Evolutionary conservation across 768 basidiomycete species (phyloP).

Genomic region (Leccinum imitatum): DNA sequence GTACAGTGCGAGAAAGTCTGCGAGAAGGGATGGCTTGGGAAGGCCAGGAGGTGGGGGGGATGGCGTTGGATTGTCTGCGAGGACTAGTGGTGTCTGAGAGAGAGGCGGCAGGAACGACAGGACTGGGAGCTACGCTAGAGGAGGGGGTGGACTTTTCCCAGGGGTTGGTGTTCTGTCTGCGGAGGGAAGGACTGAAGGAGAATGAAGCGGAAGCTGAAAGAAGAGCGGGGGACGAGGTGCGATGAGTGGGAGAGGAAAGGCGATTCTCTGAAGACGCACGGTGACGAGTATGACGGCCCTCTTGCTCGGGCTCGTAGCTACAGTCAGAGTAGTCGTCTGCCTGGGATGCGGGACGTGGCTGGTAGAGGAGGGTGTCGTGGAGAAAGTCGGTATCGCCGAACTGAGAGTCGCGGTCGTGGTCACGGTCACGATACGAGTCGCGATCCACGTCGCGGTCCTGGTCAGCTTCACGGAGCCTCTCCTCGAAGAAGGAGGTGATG

Average conservation of each 20-base stretch:
- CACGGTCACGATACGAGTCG: constrained; percentile 48
- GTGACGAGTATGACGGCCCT: constrained; percentile 66
- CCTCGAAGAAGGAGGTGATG: constrained; percentile 94
- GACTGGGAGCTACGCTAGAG: constrained; percentile 58
- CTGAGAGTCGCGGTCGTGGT: constrained; percentile 59
- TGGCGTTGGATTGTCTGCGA: constrained; percentile 56
- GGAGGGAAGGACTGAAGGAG: constrained; percentile 61
- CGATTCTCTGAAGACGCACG: constrained; percentile 63
- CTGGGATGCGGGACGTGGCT: constrained; percentile 54
- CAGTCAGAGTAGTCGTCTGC: constrained; percentile 79
- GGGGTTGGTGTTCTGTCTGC: constrained; percentile 62
- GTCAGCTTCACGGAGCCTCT: constrained; percentile 77
- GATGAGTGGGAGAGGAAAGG: constrained; percentile 50
- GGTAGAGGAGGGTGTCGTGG: constrained; percentile 61
- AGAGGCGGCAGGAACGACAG: constrained; percentile 56
- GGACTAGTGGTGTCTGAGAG: constrained; percentile 65
- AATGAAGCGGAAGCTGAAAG: constrained; percentile 67
- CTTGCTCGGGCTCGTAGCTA: constrained; percentile 74
- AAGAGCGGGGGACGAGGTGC: constrained; percentile 53
- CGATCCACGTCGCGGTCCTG: constrained; percentile 62
- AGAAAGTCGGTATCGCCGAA: constrained; percentile 53
- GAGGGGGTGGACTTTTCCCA: constrained; percentile 58
- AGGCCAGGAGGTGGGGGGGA: constrained; percentile 54
- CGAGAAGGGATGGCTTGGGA: constrained; percentile 65
- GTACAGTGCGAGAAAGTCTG: constrained; percentile 82